phyloP scores from a whole-genome alignment of 2,329 filamentous ascomycete genomes.

The Allantophomopsis lycopodina region DNA sequence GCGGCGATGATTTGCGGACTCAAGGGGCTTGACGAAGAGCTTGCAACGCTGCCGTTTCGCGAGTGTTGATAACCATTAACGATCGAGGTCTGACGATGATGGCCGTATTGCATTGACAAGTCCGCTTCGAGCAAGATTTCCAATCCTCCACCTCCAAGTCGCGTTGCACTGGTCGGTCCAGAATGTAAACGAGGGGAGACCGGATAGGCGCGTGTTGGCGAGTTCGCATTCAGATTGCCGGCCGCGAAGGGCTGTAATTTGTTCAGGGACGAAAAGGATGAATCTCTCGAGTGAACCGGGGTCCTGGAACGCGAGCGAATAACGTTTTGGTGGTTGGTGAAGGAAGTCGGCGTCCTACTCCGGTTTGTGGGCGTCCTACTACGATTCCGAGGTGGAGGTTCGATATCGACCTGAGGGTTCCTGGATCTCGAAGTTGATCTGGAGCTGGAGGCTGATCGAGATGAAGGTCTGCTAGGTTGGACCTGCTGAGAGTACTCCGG shows the following conservation, averaged over 20 bases:
- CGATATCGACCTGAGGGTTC: too few relatives aligned
- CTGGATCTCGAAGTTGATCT: too few relatives aligned
- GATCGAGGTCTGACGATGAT: constrained; percentile 93
- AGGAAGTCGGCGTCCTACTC: constrained; percentile 11
- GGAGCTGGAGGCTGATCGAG: too few relatives aligned
- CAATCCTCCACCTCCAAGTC: constrained; percentile 2
- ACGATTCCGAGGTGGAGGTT: too few relatives aligned
- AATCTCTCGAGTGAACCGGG: constrained; percentile 9
- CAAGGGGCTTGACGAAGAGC: constrained; percentile 69
- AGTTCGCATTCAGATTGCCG: too few relatives aligned
- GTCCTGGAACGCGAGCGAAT: constrained; percentile 5
- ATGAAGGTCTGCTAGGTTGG: too few relatives aligned
- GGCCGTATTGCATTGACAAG: constrained; percentile 50
- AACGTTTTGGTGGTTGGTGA: constrained; percentile 1
- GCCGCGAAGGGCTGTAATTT: constrained; percentile 1
- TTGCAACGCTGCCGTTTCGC: constrained; percentile 76
- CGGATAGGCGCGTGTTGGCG: too few relatives aligned
- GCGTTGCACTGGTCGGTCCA: constrained; percentile 1
- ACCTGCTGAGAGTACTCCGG: too few relatives aligned
- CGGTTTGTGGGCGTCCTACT: constrained; percentile 3
- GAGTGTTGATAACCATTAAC: constrained; percentile 92
- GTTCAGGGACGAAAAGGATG: constrained; percentile 3
- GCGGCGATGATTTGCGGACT: constrained; percentile 77
- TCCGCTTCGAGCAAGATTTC: constrained; percentile 36
- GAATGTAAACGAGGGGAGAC: constrained; percentile 14